phyloP scores from a whole-genome alignment of 2,329 filamentous ascomycete genomes.

The Cladophialophora exuberans region DNA sequence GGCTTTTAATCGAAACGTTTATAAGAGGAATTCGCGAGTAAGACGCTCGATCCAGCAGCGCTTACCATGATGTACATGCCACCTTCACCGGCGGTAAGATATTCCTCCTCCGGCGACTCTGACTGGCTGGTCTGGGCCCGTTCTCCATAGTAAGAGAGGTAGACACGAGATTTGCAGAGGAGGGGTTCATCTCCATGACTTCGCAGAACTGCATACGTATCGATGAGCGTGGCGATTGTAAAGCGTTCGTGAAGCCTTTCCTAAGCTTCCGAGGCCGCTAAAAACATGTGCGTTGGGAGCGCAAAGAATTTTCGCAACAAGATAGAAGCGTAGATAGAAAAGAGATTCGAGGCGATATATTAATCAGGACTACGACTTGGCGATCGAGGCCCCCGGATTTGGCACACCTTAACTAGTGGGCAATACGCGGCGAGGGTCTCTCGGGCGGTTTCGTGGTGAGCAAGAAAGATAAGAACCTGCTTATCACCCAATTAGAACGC shows the following conservation, averaged over 20 bases:
- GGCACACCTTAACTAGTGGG: not conserved
- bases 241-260: not conserved
- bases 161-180: not conserved
- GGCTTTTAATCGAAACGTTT: slow-evolving; percentile 1
- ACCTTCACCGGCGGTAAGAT: slow-evolving; percentile 13
- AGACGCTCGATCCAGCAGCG: not conserved
- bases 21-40: not conserved
- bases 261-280: not conserved
- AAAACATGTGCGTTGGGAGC: not conserved
- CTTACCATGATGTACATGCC: slow-evolving; percentile 19
- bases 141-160: not conserved
- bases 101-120: not conserved
- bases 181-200: not conserved
- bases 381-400: not conserved
- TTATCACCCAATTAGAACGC: slow-evolving; percentile 2
- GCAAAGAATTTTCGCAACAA: not conserved
- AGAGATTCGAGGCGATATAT: not conserved
- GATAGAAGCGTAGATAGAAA: not conserved
- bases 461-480: not conserved
- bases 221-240: not conserved
- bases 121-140: not conserved
- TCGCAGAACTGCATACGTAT: not conserved
- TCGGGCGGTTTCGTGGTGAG: not conserved
- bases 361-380: not conserved
- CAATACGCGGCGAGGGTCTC: too few relatives aligned